phyloP scores from a whole-genome alignment of 345 rosid genomes.

The Leavenworthia alabamica region DNA sequence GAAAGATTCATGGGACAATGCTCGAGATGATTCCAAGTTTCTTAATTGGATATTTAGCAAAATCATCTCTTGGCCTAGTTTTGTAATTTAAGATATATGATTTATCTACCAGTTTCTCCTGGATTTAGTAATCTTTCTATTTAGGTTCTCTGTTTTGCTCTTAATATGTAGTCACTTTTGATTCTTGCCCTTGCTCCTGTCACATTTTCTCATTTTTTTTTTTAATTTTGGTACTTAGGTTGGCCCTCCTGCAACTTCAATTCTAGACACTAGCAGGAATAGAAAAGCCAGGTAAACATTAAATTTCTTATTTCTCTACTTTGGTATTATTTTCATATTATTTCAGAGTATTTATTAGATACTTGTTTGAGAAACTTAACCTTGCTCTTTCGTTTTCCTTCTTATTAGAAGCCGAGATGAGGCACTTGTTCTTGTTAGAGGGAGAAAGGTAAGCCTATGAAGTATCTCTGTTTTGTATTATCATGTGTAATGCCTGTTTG shows the following conservation, averaged over 20 bases:
- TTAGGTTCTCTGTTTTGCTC: not conserved
- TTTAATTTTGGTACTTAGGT: constrained; percentile 35
- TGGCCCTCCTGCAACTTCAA: constrained; percentile 43
- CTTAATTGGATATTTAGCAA: not conserved
- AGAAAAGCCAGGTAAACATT: constrained; percentile 49
- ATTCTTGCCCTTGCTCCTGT: constrained; percentile 1
- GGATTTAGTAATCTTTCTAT: not conserved
- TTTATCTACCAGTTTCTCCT: not conserved
- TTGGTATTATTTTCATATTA: not conserved
- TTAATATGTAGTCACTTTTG: not conserved
- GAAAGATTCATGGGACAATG: not conserved
- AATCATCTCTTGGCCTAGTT: not conserved
- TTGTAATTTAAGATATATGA: not conserved
- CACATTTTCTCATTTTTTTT: constrained; percentile 12
- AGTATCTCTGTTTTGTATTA: not conserved
- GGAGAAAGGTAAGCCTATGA: constrained; percentile 52
- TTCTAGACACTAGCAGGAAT: constrained; percentile 48
- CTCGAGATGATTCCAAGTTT: not conserved
- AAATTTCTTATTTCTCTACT: not conserved
- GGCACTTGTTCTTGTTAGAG: constrained; percentile 41
- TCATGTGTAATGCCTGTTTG: constrained; percentile 1
- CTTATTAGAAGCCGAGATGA: constrained; percentile 49
- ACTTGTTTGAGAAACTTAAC: constrained; percentile 3
- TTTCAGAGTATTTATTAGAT: not conserved
- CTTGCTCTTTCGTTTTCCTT: constrained; percentile 17